Percentiles rank a stretch among this genome's conserved stretches.
phyloP scores from a whole-genome alignment of 176 grass and related monocot genomes.

The Eleusine indica region DNA sequence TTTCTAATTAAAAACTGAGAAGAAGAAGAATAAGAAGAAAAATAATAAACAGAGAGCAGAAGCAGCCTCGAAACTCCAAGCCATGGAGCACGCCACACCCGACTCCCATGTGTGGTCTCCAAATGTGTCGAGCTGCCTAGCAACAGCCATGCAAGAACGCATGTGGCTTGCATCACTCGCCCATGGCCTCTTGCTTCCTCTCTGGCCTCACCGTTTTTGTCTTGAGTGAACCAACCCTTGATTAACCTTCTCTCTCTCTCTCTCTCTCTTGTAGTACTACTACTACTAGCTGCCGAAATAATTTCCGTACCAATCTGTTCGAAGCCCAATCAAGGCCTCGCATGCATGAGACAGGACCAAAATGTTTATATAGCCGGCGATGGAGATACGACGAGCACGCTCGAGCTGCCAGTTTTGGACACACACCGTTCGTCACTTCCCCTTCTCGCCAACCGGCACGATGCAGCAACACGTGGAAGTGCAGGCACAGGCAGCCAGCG shows the following conservation, averaged over 20 bases:
- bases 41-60: neutral
- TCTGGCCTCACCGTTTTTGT: slow-evolving; percentile 27
- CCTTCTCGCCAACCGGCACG: neutral
- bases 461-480: neutral
- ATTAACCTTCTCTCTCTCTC: neutral
- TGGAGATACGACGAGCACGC: neutral
- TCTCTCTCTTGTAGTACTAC: no score
- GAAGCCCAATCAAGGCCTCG: neutral
- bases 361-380: neutral
- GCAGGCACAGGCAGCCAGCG: neutral
- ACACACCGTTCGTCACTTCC: neutral
- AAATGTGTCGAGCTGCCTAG: slow-evolving; percentile 35
- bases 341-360: neutral
- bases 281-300: no score
- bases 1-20: neutral
- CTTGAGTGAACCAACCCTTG: neutral
- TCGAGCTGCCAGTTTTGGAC: neutral
- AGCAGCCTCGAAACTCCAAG: neutral
- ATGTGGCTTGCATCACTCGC: slow-evolving; percentile 42
- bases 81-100: neutral
- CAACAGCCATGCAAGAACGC: slow-evolving; percentile 3
- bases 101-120: slow-evolving; percentile 41
- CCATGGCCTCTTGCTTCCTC: slow-evolving; percentile 19
- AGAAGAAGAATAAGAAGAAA: neutral
- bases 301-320: neutral